These are phyloP conservation scores for Cercospora janseana DNA, from an alignment of 2,329 filamentous ascomycete genomes.

Conservation along the genomic window DNA sequence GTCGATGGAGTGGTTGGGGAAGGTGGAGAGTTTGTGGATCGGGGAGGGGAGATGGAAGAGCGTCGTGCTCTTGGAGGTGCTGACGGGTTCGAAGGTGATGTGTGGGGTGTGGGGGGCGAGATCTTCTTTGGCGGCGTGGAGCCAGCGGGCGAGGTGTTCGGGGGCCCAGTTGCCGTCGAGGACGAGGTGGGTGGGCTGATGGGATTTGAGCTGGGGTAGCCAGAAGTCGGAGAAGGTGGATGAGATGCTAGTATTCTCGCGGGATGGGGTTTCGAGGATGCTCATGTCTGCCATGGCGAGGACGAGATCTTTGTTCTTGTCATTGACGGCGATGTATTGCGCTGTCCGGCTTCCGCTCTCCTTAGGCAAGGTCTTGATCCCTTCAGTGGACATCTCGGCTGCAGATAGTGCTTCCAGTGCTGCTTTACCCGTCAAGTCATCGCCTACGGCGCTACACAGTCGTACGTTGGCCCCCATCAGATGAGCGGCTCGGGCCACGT, in stretches of 20 bases:
- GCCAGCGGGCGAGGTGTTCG: slow-evolving; percentile 64
- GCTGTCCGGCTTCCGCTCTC: slow-evolving; percentile 65
- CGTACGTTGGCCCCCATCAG: slow-evolving; percentile 64
- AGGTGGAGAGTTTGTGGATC: slow-evolving; percentile 43
- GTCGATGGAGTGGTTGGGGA: slow-evolving; percentile 63
- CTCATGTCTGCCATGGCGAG: slow-evolving; percentile 95
- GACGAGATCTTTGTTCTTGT: slow-evolving; percentile 76
- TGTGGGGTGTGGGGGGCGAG: slow-evolving; percentile 50
- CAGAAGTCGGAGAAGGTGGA: slow-evolving; percentile 53
- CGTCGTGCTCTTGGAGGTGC: slow-evolving; percentile 69
- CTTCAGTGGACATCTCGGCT: slow-evolving; percentile 62
- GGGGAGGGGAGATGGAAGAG: slow-evolving; percentile 55
- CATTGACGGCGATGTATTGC: slow-evolving; percentile 89
- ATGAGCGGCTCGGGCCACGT: slow-evolving; percentile 82
- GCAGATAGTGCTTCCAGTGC: slow-evolving; percentile 65
- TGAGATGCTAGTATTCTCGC: slow-evolving; percentile 36
- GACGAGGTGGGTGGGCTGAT: slow-evolving; percentile 71
- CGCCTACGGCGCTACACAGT: slow-evolving; percentile 76
- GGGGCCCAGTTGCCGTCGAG: slow-evolving; percentile 85
- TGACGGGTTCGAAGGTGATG: slow-evolving; percentile 89
- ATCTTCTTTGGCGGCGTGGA: slow-evolving; percentile 58
- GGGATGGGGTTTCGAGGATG: slow-evolving; percentile 59
- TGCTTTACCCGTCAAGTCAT: slow-evolving; percentile 74
- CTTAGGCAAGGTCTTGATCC: slow-evolving; percentile 52
- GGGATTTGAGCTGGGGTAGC: slow-evolving; percentile 57